These are phyloP conservation scores for Mantamonas sphyraenae DNA, from an alignment of 78 protist species.

Conservation along the genomic window DNA sequence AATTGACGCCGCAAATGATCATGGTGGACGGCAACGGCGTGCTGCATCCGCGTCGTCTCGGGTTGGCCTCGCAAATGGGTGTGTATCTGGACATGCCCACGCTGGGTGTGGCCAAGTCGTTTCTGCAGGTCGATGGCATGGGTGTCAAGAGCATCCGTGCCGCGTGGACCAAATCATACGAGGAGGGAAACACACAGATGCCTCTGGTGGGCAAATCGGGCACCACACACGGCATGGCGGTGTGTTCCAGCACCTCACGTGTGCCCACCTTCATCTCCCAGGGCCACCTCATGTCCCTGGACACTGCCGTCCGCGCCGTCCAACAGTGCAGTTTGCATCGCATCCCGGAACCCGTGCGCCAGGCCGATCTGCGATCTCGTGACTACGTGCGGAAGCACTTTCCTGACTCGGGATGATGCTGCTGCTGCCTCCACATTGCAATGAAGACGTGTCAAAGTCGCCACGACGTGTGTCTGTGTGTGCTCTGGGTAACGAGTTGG, in stretches of 20 bases:
- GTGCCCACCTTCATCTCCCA: slow-evolving; percentile 21
- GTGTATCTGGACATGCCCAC: slow-evolving; percentile 11
- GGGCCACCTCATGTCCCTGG: slow-evolving; percentile 33
- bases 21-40: slow-evolving; percentile 25
- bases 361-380: slow-evolving; percentile 34
- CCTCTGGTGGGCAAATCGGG: slow-evolving; percentile 8
- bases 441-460: no score
- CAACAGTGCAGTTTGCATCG: not conserved
- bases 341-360: slow-evolving; percentile 43
- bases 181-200: no score
- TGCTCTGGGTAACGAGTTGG: no score
- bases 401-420: no score
- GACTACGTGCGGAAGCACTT: slow-evolving; percentile 3
- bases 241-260: not conserved
- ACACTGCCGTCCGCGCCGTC: not conserved
- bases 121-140: no score
- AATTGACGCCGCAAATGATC: slow-evolving; percentile 8
- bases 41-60: slow-evolving; percentile 18
- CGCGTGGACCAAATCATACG: no score
- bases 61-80: slow-evolving; percentile 22
- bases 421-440: no score
- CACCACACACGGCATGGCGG: not conserved
- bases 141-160: no score
- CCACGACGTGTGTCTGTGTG: no score
- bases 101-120: slow-evolving; percentile 5